Percentiles rank a stretch among this genome's conserved stretches.
Evolutionary conservation across 2,329 filamentous ascomycete species (phyloP).

Genomic region (Xylaria multiplex): DNA sequence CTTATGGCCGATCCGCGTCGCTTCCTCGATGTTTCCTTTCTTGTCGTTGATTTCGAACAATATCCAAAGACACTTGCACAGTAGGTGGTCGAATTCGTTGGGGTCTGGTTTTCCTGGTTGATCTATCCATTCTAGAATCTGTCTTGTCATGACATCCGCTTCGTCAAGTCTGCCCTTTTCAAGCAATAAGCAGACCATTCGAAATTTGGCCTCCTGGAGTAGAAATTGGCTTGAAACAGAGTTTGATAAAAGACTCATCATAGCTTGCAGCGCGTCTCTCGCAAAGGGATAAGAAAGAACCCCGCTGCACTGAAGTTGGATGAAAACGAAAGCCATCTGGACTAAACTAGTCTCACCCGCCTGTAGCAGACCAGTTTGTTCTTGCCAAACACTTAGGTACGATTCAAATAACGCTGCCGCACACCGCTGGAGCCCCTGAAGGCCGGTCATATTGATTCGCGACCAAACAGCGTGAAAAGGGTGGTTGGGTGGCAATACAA

Average conservation of each 20-base stretch:
- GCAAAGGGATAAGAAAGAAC: slow-evolving; percentile 42
- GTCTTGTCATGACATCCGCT: slow-evolving; percentile 35
- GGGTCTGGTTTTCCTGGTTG: slow-evolving; percentile 17
- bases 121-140: slow-evolving; percentile 43
- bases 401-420: slow-evolving; percentile 44
- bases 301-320: slow-evolving; percentile 45
- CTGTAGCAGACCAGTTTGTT: slow-evolving; percentile 38
- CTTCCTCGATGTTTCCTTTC: slow-evolving; percentile 39
- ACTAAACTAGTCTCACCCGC: slow-evolving; percentile 39
- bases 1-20: slow-evolving; percentile 36
- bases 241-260: slow-evolving; percentile 33
- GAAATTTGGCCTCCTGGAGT: slow-evolving; percentile 44
- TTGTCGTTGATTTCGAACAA: slow-evolving; percentile 44
- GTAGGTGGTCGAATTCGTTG: slow-evolving; percentile 38
- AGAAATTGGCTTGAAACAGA: slow-evolving; percentile 41
- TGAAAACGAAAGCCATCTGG: slow-evolving; percentile 46
- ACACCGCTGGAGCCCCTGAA: slow-evolving; percentile 41
- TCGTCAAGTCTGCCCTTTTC: slow-evolving; percentile 38
- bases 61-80: slow-evolving; percentile 43
- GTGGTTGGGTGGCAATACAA: slow-evolving; percentile 42
- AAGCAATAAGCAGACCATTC: slow-evolving; percentile 40
- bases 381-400: slow-evolving; percentile 43
- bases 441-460: slow-evolving; percentile 43
- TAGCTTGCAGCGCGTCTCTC: slow-evolving; percentile 38
- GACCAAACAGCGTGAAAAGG: slow-evolving; percentile 47